These are phyloP conservation scores for Leptodermis oblonga DNA, from an alignment of 257 asterid genomes.

Conservation along the genomic window DNA sequence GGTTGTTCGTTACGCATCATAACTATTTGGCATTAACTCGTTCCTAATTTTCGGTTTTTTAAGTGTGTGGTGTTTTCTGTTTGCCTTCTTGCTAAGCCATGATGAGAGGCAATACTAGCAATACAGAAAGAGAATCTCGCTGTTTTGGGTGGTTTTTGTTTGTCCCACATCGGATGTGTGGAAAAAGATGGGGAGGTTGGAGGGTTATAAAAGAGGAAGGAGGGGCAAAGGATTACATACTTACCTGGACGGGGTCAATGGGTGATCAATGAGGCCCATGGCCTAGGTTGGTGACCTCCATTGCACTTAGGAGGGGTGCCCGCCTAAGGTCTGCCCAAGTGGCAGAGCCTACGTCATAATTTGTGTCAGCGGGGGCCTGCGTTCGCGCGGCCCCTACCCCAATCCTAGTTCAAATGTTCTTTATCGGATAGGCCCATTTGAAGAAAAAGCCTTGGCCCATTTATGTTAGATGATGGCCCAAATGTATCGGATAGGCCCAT, in stretches of 20 bases:
- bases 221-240: neutral
- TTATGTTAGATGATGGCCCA: no score
- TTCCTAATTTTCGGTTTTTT: no score
- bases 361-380: slow-evolving; percentile 13
- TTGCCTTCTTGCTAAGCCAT: slow-evolving; percentile 3
- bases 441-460: no score
- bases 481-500: no score
- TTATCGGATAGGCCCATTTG: no score
- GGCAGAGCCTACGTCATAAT: slow-evolving; percentile 14
- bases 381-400: slow-evolving; percentile 16
- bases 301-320: slow-evolving; percentile 25
- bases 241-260: slow-evolving; percentile 29
- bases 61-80: neutral
- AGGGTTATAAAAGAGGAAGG: neutral
- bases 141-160: no score
- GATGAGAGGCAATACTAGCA: neutral
- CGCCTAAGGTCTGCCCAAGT: slow-evolving; percentile 17
- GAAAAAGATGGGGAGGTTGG: neutral
- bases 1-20: no score
- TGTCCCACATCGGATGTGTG: neutral
- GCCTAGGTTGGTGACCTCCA: slow-evolving; percentile 29
- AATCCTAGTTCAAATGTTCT: neutral
- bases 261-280: slow-evolving; percentile 19
- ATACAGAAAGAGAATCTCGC: no score
- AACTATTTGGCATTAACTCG: no score